Evolutionary conservation across 345 rosid genomes (phyloP), one percentile per base, ranked within the genome.

Genomic region (Lepidium africanum): DNA sequence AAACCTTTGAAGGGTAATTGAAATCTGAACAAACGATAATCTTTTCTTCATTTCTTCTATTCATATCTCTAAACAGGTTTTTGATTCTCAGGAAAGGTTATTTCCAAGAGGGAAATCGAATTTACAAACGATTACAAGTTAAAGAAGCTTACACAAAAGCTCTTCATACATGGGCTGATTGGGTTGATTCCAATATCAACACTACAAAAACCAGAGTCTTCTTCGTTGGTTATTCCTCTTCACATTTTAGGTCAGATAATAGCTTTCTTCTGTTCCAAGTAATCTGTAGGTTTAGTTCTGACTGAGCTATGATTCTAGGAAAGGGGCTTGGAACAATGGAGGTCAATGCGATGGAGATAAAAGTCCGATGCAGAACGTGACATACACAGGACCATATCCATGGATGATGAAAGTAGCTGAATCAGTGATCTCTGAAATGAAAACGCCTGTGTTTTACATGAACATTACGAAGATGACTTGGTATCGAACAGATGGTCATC

Each of bases 161-260:
- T 40, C 61, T 89, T 55, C 46, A 23, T 43, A 89, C 93, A n/a
- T 89, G 91, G 96, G 91, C 89, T 43, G 57, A 78, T 59, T 87
- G 92, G 93, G 81, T 82, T 67, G 96, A 89, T 79, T 49, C 83
- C 7, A 84, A 74, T 65, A 71, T 87, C 60, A 78, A 89, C 80
- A 73, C 67, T 9, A 81, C 76, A 21, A 79, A 65, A 39, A 84
- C 87, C 2, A 79, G 82, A 53, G 86, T 89, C 69, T 82, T 87
- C 81, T 89, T 89, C 38, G 60, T 83, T 0, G 93, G 96, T 39
- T 89, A 84, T 84, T 85, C 96, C n/a, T 83, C 96, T 76, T 85
- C 91, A 9, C 93, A 87, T 70, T 89, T 83, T 78, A 85, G 86
- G 91, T 82, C 4, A 48, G 2, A 1, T 6, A 30, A 11, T 14